A percentile compares a stretch with the other conserved stretches of the same genome.
Conservation (phyloP, 2,329 filamentous ascomycete genomes). For the Paecilomyces niveus region DNA sequence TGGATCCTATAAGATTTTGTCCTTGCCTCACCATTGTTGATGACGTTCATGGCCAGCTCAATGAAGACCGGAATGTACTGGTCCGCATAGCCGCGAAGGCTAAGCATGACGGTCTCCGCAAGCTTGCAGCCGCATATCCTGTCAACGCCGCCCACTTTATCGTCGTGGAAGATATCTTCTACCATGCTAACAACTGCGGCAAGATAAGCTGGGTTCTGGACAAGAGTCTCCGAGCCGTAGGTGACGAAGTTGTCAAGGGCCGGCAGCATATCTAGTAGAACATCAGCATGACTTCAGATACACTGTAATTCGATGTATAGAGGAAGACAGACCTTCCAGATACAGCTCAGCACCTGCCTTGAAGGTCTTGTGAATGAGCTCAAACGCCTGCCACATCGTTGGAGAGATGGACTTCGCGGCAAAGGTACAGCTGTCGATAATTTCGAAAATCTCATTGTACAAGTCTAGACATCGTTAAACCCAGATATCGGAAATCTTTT, state of each 20-base stretch:
- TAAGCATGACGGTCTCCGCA: slow-evolving; percentile 94
- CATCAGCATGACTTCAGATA: slow-evolving; percentile 2
- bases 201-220: slow-evolving; percentile 78
- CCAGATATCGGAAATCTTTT: neutral
- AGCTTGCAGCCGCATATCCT: slow-evolving; percentile 96
- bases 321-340: slow-evolving; percentile 54
- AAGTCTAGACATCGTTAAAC: slow-evolving; percentile 52
- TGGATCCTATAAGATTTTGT: slow-evolving; percentile 93
- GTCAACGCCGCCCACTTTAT: slow-evolving; percentile 88
- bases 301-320: neutral
- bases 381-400: slow-evolving; percentile 98
- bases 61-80: slow-evolving; percentile 85
- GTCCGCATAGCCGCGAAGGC: slow-evolving; percentile 80
- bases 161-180: slow-evolving; percentile 84
- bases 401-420: slow-evolving; percentile 91
- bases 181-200: slow-evolving; percentile 91
- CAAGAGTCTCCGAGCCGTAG: slow-evolving; percentile 73
- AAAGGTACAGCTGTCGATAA: slow-evolving; percentile 98
- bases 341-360: slow-evolving; percentile 96
- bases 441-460: slow-evolving; percentile 98
- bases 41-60: slow-evolving; percentile 75
- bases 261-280: slow-evolving; percentile 74
- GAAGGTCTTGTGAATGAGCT: slow-evolving; percentile 93
- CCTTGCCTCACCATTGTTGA: slow-evolving; percentile 66
- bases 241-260: slow-evolving; percentile 97